These are phyloP conservation scores for Trypanosoma rangeli DNA, from an alignment of 208 protist species.

Conservation along the genomic window DNA sequence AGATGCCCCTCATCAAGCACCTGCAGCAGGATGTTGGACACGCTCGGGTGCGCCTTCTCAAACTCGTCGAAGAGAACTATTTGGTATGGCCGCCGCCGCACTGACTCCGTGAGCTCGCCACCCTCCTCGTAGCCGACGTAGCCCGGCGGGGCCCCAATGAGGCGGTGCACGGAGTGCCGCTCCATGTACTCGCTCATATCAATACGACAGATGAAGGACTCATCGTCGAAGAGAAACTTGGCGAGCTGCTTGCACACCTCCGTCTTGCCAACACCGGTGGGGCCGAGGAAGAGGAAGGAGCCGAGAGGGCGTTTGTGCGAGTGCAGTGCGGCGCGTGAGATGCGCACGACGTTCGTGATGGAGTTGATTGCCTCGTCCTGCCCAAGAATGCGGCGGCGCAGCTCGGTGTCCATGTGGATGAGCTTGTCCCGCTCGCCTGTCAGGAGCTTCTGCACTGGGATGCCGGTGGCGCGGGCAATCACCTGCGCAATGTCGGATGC, in stretches of 20 bases:
- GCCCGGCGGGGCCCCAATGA: slow-evolving; percentile 98
- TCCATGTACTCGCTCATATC: slow-evolving; percentile 99
- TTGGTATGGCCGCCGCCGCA: slow-evolving; percentile 96
- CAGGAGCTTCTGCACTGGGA: slow-evolving; percentile 94
- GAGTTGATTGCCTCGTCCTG: slow-evolving; percentile 96
- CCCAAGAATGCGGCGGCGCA: slow-evolving; percentile 94
- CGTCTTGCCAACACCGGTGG: slow-evolving; percentile 97
- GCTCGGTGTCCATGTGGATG: slow-evolving; percentile 79
- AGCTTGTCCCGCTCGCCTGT: slow-evolving; percentile 90
- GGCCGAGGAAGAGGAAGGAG: slow-evolving; percentile 97
- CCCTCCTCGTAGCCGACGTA: slow-evolving; percentile 99
- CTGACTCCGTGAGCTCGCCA: slow-evolving; percentile 98
- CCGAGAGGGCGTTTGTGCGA: slow-evolving; percentile 90
- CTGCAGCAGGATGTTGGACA: slow-evolving; percentile 98
- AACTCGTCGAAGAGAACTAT: slow-evolving; percentile 99
- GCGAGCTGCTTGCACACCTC: slow-evolving; percentile 96
- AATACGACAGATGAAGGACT: slow-evolving; percentile 96
- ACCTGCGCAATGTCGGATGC: slow-evolving; percentile 94
- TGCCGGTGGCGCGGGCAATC: slow-evolving; percentile 97
- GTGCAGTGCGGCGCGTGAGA: slow-evolving; percentile 94
- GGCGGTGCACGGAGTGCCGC: slow-evolving; percentile 92
- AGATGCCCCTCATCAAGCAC: slow-evolving; percentile 98
- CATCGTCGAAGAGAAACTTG: slow-evolving; percentile 96
- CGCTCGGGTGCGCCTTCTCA: slow-evolving; percentile 98
- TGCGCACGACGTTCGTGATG: slow-evolving; percentile 95